Percentiles rank a stretch among this genome's conserved stretches.
phyloP scores from a whole-genome alignment of 257 asterid genomes.

The Nicotiana obtusifolia region DNA sequence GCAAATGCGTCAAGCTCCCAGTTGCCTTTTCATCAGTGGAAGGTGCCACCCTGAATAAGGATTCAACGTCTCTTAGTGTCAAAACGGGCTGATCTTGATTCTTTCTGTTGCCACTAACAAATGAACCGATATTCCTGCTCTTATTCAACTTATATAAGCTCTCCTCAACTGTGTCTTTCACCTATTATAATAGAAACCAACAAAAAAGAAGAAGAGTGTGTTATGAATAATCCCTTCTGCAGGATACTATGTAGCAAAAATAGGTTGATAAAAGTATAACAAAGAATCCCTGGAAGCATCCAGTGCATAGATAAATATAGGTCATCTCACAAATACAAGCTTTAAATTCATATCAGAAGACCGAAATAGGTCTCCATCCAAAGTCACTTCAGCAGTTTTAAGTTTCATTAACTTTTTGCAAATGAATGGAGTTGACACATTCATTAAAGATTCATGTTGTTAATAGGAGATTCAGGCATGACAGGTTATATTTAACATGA shows the following conservation, averaged over 20 bases:
- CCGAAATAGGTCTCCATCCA: neutral
- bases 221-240: neutral
- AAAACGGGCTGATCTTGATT: slow-evolving; percentile 85
- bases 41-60: slow-evolving; percentile 67
- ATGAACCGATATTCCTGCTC: slow-evolving; percentile 61
- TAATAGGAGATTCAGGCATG: neutral
- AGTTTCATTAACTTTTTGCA: neutral
- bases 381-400: neutral
- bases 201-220: neutral
- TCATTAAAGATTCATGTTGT: neutral
- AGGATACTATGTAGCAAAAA: neutral
- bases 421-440: neutral
- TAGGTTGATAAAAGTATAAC: neutral
- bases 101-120: slow-evolving; percentile 81
- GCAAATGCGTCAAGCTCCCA: slow-evolving; percentile 63
- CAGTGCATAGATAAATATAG: neutral
- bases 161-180: slow-evolving; percentile 87
- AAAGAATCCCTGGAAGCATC: neutral
- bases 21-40: slow-evolving; percentile 24
- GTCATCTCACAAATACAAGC: neutral
- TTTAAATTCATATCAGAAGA: neutral
- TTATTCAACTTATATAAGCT: slow-evolving; percentile 75
- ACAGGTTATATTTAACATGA: neutral
- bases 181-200: slow-evolving; percentile 37
- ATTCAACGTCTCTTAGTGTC: slow-evolving; percentile 74